Conservation (phyloP, 176 grass and related monocot genomes). For the Ensete glaucum region DNA sequence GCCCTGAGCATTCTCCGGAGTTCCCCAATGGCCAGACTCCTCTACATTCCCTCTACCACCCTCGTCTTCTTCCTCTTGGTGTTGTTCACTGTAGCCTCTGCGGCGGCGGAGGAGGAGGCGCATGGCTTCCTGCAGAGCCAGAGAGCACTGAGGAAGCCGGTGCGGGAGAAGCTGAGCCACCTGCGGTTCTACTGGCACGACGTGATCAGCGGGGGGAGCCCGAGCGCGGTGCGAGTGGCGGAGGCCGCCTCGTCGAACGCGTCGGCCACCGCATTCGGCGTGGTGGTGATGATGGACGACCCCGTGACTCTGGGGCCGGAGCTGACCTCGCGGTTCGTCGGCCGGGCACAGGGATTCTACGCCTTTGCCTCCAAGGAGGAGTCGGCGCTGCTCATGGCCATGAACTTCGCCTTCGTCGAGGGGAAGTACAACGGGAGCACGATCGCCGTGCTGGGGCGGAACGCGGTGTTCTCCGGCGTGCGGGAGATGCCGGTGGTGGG, state of each 20-base stretch:
- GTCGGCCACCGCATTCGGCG: constrained; percentile 41
- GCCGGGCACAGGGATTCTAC: constrained; percentile 69
- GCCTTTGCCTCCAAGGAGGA: constrained; percentile 27
- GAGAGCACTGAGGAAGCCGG: not conserved
- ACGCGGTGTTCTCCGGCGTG: constrained; percentile 31
- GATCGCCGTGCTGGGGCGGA: constrained; percentile 41
- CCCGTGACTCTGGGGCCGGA: constrained; percentile 30
- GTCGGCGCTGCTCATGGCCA: constrained; percentile 40
- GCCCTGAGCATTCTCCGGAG: too few species aligned
- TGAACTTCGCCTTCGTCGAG: constrained; percentile 66
- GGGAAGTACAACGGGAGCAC: constrained; percentile 64
- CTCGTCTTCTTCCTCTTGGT: not conserved
- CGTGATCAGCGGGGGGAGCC: constrained; percentile 23
- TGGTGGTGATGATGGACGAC: constrained; percentile 63
- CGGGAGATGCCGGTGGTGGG: constrained; percentile 80
- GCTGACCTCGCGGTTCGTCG: constrained; percentile 24
- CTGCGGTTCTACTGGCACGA: constrained; percentile 66
- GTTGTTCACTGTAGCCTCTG: not conserved
- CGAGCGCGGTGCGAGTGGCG: constrained; percentile 41
- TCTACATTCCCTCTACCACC: not conserved
- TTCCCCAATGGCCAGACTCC: not conserved
- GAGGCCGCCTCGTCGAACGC: constrained; percentile 22
- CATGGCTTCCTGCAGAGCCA: constrained; percentile 5
- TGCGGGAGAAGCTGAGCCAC: constrained; percentile 13
- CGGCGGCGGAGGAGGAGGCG: not conserved